Evolutionary conservation across 177 flowering plant genomes (phyloP).

Genomic region (Telopea speciosissima): DNA sequence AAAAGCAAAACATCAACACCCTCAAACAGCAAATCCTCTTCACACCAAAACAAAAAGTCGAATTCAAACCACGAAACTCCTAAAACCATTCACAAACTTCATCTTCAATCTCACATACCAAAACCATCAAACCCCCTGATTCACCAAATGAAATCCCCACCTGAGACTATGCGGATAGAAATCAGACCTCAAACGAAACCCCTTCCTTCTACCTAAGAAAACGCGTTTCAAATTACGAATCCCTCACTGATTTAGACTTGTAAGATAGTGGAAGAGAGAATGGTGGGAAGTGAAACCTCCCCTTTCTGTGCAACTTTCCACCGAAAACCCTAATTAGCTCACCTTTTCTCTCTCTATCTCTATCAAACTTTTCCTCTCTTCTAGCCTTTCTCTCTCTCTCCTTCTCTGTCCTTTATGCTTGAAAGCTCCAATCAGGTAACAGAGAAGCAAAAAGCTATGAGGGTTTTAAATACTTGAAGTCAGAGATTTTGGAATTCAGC

Average conservation of each 20-base stretch:
- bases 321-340: conserved; percentile 26
- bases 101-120: background rate
- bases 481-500: conserved; percentile 48
- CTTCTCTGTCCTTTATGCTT: background rate
- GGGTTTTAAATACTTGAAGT: conserved; percentile 10
- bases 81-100: no score
- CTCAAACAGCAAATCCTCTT: background rate
- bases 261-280: conserved; percentile 4
- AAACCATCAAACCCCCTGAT: no score
- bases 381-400: conserved; percentile 1
- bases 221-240: background rate
- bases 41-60: background rate
- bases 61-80: background rate
- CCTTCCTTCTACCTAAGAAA: background rate
- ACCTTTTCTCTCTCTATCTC: conserved; percentile 11
- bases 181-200: background rate
- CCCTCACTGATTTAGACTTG: background rate
- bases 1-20: no score
- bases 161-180: background rate
- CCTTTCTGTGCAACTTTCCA: conserved; percentile 29
- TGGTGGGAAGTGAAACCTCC: conserved; percentile 1
- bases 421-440: conserved; percentile 16
- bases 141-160: no score
- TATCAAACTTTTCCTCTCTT: background rate
- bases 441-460: conserved; percentile 4